These are phyloP conservation scores for Cladosporium sp. DNA, from an alignment of 2,329 filamentous ascomycete species.

Conservation along the genomic window DNA sequence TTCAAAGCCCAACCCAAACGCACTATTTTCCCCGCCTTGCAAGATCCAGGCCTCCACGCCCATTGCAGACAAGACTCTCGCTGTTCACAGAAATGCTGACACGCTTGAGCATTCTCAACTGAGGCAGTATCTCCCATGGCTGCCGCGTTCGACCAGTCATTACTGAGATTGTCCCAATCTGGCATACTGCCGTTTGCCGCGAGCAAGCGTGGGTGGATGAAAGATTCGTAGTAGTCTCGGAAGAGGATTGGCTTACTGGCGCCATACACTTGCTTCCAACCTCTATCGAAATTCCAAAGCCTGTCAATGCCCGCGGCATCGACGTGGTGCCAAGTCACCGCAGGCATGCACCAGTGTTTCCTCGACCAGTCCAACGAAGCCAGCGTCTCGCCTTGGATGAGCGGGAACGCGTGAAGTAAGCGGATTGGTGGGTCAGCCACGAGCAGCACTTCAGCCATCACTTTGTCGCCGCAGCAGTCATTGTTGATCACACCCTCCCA, in stretches of 20 bases:
- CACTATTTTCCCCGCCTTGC: conserved; percentile 29
- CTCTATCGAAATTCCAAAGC: conserved; percentile 29
- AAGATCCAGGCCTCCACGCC: conserved; percentile 29
- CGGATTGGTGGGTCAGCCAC: conserved; percentile 29
- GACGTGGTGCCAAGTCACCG: conserved; percentile 33
- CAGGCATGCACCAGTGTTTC: conserved; percentile 33
- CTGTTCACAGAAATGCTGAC: conserved; percentile 25
- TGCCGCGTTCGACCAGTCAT: conserved; percentile 17
- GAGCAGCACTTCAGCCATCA: conserved; percentile 30
- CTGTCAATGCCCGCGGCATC: conserved; percentile 19
- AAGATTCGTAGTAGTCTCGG: conserved; percentile 29
- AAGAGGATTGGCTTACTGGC: conserved; percentile 30
- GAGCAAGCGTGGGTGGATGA: conserved; percentile 26
- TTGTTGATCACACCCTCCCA: conserved; percentile 29
- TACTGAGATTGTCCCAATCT: conserved; percentile 33
- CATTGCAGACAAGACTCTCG: conserved; percentile 33
- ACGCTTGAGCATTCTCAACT: conserved; percentile 21
- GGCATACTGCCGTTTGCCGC: conserved; percentile 18
- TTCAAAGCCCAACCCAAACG: conserved; percentile 19
- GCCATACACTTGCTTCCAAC: conserved; percentile 29
- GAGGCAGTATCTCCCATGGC: conserved; percentile 17
- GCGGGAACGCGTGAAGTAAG: conserved; percentile 30
- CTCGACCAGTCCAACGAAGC: conserved; percentile 29
- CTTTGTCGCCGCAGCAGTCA: conserved; percentile 33
- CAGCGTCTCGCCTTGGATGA: conserved; percentile 33